Evolutionary conservation across 1,284 basidiomycete genomes (phyloP).

Genomic region (Tilletiopsis washingtonensis): DNA sequence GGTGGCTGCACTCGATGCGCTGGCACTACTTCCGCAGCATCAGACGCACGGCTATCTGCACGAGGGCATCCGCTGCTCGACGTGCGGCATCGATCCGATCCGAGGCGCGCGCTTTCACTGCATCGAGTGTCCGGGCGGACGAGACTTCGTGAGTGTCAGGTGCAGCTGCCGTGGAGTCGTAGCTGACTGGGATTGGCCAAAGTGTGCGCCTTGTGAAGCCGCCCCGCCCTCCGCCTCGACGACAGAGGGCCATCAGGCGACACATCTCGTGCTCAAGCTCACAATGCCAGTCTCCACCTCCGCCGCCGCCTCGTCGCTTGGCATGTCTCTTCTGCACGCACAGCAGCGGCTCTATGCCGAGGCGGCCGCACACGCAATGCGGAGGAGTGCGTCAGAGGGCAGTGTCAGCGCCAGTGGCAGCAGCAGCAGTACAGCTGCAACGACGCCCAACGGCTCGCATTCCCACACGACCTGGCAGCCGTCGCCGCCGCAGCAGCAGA

Average conservation of each 20-base stretch:
- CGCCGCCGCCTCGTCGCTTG: background rate
- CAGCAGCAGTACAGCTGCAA: too few species aligned
- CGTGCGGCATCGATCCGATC: slow-evolving; percentile 5
- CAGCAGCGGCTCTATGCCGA: background rate
- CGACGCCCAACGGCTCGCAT: too few species aligned
- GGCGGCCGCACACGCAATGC: too few species aligned
- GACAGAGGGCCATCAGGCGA: background rate
- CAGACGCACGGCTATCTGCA: too few species aligned
- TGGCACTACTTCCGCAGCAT: too few species aligned
- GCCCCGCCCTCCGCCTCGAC: background rate
- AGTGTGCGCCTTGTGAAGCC: slow-evolving; percentile 6
- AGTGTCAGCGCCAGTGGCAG: too few species aligned
- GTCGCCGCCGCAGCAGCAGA: too few species aligned
- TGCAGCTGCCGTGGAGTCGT: too few species aligned
- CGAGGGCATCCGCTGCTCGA: background rate
- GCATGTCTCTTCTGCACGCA: background rate
- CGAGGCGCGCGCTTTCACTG: slow-evolving; percentile 6
- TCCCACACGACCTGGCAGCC: too few species aligned
- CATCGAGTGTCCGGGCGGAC: slow-evolving; percentile 3
- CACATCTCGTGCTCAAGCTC: slow-evolving; percentile 6
- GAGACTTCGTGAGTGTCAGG: slow-evolving; percentile 10
- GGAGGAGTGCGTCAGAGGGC: too few species aligned
- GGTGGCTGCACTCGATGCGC: background rate
- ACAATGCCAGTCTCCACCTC: background rate
- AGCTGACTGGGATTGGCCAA: too few species aligned